Evolutionary conservation across 495 filamentous ascomycete genomes (phyloP).

Genomic region (Podospora appendiculata): DNA sequence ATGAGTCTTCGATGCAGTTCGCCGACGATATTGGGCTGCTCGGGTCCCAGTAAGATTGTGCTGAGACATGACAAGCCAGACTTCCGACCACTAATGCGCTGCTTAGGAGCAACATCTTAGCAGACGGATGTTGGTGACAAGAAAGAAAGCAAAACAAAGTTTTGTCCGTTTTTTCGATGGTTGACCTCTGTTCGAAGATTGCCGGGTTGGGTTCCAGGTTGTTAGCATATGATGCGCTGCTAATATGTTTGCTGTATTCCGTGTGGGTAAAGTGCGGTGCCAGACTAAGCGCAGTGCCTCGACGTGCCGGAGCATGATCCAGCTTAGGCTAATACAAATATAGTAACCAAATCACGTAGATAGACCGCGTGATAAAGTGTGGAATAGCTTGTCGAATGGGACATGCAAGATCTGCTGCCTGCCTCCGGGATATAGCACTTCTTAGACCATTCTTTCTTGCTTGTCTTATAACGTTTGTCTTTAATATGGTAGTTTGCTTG

Average conservation of each 20-base stretch:
- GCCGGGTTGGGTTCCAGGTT: neutral
- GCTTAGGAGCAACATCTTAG: neutral
- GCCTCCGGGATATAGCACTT: too few relatives aligned
- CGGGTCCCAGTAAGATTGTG: constrained; percentile 7
- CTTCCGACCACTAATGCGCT: constrained; percentile 1
- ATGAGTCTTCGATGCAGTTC: constrained; percentile 16
- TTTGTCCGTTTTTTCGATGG: neutral
- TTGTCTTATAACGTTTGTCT: too few relatives aligned
- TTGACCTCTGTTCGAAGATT: neutral
- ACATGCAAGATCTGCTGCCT: too few relatives aligned
- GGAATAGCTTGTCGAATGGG: too few relatives aligned
- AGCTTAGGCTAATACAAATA: neutral
- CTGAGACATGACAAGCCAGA: constrained; percentile 8
- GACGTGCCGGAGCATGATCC: neutral
- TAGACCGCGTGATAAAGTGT: too few relatives aligned
- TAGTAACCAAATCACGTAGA: too few relatives aligned
- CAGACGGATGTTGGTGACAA: neutral
- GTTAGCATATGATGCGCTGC: neutral
- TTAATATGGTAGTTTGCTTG: too few relatives aligned
- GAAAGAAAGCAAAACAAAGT: neutral
- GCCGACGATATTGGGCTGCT: neutral
- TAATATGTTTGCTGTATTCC: neutral
- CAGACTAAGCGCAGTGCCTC: neutral
- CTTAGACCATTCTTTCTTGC: too few relatives aligned
- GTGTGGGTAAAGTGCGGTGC: neutral